Percentiles rank a stretch among this genome's conserved stretches.
Evolutionary conservation across 805 yeast genomes (phyloP).

Genomic region (Starmerella bacillaris): DNA sequence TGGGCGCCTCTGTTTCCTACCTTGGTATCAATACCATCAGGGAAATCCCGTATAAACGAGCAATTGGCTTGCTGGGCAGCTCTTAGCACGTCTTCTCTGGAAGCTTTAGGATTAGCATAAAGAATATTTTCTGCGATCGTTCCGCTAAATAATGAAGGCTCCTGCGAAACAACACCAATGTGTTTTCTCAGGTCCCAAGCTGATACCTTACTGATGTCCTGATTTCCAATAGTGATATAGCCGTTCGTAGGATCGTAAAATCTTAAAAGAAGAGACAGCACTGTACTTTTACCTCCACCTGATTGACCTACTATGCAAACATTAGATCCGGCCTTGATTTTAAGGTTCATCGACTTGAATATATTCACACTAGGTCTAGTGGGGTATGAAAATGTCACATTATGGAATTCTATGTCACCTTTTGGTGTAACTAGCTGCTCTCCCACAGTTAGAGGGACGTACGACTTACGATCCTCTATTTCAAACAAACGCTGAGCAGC

Average conservation of each 20-base stretch:
- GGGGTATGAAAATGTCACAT: slow-evolving; percentile 63
- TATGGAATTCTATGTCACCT: slow-evolving; percentile 36
- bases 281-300: slow-evolving; percentile 88
- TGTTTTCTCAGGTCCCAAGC: slow-evolving; percentile 54
- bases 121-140: slow-evolving; percentile 65
- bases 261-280: slow-evolving; percentile 59
- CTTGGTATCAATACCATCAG: slow-evolving; percentile 61
- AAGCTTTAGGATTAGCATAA: slow-evolving; percentile 48
- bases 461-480: slow-evolving; percentile 58
- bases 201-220: slow-evolving; percentile 44
- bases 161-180: slow-evolving; percentile 85
- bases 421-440: slow-evolving; percentile 23
- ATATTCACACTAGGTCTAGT: slow-evolving; percentile 58
- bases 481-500: slow-evolving; percentile 88
- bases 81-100: slow-evolving; percentile 40
- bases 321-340: slow-evolving; percentile 62
- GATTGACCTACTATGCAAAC: slow-evolving; percentile 93
- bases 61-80: slow-evolving; percentile 64
- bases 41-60: slow-evolving; percentile 53
- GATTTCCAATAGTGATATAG: slow-evolving; percentile 42
- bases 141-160: slow-evolving; percentile 77
- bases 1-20: slow-evolving; percentile 82
- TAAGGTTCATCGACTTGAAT: slow-evolving; percentile 42
- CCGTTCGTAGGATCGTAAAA: slow-evolving; percentile 70
- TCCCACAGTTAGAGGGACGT: slow-evolving; percentile 52